Evolutionary conservation across 2,329 filamentous ascomycete species (phyloP), one percentile per base, ranked within the genome.

Genomic region (Nemania sp.): DNA sequence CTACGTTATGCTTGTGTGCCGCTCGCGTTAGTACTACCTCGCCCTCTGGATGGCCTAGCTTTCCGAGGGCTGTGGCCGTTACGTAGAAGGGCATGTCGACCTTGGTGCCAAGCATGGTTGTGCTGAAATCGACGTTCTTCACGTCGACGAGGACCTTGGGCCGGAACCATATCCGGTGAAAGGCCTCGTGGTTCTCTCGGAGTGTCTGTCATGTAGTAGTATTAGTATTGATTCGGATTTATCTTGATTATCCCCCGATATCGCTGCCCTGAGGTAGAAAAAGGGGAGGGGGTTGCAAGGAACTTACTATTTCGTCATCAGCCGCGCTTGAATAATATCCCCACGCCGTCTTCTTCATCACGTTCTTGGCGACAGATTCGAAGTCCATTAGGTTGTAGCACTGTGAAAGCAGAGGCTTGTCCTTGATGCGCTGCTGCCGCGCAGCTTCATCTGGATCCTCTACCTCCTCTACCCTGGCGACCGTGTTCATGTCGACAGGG

Each of bases 261-360:
- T n/a, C n/a, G n/a, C n/a, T n/a, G n/a, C n/a, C n/a, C n/a, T n/a
- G n/a, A n/a, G n/a, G n/a, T n/a, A n/a, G 18, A 55, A 27, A 24
- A 22, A 27, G 35, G 18, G 41, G 49, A 45, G 18, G 41, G 49
- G 13, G n/a, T 20, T 11, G 24, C 20, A 13, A n/a, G 26, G 22
- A 22, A 79, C 88, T 77, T 78, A 93, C 91, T 81, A 95, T 94
- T 80, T 95, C 93, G 76, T 97, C 93, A 77, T 96, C 93, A 0
- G 95, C 93, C 64, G 93, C 95, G 77, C 92, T 96, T 0, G 93
- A 97, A 81, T 99, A 99, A 83, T 99, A 99, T 27, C 92, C 96
- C 96, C 96, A 99, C 0, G 95, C 95, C 1, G 91, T 92, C 84
- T 92, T 97, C 87, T 97, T 98, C 95, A 98, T 98, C 64, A 97